Conservation (phyloP, 2,329 filamentous ascomycete species). For the Penicillium sp. region DNA sequence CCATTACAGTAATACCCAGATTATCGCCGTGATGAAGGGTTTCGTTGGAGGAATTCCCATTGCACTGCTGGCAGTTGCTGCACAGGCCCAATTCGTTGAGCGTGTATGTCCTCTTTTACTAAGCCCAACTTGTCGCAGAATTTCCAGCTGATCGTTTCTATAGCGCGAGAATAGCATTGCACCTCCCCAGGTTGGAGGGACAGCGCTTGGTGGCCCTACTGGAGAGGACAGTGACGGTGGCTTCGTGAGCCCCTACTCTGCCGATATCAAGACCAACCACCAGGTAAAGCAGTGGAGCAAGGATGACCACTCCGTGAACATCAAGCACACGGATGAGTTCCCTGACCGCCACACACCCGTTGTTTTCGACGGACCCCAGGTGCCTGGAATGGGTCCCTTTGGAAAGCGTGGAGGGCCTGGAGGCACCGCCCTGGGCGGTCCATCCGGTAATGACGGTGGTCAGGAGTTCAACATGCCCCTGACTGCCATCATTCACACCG, state of each 20-base stretch:
- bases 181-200: constrained; percentile 11
- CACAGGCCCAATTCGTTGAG: constrained; percentile 28
- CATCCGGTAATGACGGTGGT: constrained; percentile 26
- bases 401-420: constrained; percentile 17
- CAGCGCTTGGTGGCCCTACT: constrained; percentile 24
- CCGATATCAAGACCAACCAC: constrained; percentile 15
- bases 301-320: constrained; percentile 24
- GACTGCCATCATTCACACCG: constrained; percentile 19
- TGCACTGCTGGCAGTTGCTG: constrained; percentile 37
- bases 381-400: constrained; percentile 17
- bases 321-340: constrained; percentile 22
- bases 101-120: constrained; percentile 9
- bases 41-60: constrained; percentile 38
- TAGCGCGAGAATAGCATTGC: constrained; percentile 10
- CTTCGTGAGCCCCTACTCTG: constrained; percentile 9
- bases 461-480: constrained; percentile 26
- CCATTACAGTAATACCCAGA: constrained; percentile 13
- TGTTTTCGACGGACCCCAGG: constrained; percentile 1
- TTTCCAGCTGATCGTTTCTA: background rate
- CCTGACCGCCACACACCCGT: background rate
- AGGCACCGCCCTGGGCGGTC: constrained; percentile 23
- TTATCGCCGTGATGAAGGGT: constrained; percentile 36
- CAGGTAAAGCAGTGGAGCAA: constrained; percentile 20
- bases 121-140: too few relatives aligned
- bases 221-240: constrained; percentile 22